Evolutionary conservation across 1,284 basidiomycete genomes (phyloP), one percentile per base, ranked within the genome.

Genomic region (Gymnopus androsaceus): DNA sequence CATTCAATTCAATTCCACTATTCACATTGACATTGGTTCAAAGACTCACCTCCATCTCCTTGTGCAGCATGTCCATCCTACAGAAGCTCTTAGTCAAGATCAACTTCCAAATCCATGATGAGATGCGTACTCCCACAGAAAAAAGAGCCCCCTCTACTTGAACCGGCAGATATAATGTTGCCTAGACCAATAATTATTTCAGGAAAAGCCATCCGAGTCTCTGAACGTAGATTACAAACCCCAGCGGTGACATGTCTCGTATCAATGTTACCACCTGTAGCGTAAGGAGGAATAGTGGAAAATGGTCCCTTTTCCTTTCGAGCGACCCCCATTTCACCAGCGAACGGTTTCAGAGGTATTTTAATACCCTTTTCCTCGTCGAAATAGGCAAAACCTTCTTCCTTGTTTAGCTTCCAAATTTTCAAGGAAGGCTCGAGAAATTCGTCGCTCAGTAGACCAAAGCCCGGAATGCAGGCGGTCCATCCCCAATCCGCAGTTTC

Each of bases 311-410:
- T 64, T 54, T 71, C 69, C 9, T 73, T 80, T n/a, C 73, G 77
- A n/a, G 79, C 84, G 11, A 85, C 78, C n/a, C 84, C 82, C 80
- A 86, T 84, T 68, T 85, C 83, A 0, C 84, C 83, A 4, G 80
- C 76, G 63, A 85, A 85, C 7, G 84, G 82, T 31, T 72, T 65
- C 15, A 84, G 57, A 3, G 80, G 81, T 23, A 82, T 70, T 57
- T 66, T 67, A 9, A 85, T 77, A 23, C 73, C 71, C 54, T 73
- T 77, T 40, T 63, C 69, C 59, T 76, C 70, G 62, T 82, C 75
- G 61, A 83, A 79, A 71, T 75, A 81, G 19, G 80, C 73, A 53
- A 71, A 76, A 1, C 72, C 75, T 7, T 66, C 67, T 17, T 72
- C 67, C 14, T 62, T 71, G 45, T 72, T 64, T 21, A 85, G 68